Evolutionary conservation across 805 yeast genomes (phyloP), one percentile per base, ranked within the genome.

Genomic region (Hanseniaspora pseudoguilliermondii): DNA sequence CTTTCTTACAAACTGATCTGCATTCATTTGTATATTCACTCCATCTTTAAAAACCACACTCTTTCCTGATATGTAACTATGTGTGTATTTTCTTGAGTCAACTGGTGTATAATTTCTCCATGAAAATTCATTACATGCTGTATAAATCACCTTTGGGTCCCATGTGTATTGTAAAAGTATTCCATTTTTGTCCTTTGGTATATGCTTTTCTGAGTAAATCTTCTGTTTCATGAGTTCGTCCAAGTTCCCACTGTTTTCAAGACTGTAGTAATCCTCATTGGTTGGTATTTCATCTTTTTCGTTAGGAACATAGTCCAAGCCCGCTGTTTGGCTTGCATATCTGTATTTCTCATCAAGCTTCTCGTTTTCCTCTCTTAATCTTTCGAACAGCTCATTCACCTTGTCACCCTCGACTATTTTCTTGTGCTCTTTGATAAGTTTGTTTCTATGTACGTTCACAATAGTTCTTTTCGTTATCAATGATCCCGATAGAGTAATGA

Each of bases 41-140:
- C 50, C 56, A 46, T 46, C 50, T 21, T 32, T 46, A 7, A 53
- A 38, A 7, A 25, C 9, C 42, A 44, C 42, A 11, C 32, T 36
- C 1, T 35, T 35, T 7, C 29, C 23, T n/a, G 13, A 13, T 10
- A 51, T 15, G n/a, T 38, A 13, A 6, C 27, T 43, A 20, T 51
- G 49, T 7, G 39, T 44, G 16, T 27, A 46, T 6, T 35, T 32
- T 10, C 11, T 39, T 3, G 56, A 46, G 29, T 53, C 56, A 21
- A 53, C 18, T 15, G 56, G 56, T 2, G 56, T 53, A 15, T 46
- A 53, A 13, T 46, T 53, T 8, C 21, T 27, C 21, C 20, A 9
- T 2, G 46, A 38, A 21, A 53, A 38, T 15, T 29, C 39, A 16
- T 29, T 27, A 15, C 29, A 53, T 13, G 41, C 49, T 25, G 23